phyloP scores from a whole-genome alignment of 495 filamentous ascomycete species.

The Pyrenopolyporus hunteri region DNA sequence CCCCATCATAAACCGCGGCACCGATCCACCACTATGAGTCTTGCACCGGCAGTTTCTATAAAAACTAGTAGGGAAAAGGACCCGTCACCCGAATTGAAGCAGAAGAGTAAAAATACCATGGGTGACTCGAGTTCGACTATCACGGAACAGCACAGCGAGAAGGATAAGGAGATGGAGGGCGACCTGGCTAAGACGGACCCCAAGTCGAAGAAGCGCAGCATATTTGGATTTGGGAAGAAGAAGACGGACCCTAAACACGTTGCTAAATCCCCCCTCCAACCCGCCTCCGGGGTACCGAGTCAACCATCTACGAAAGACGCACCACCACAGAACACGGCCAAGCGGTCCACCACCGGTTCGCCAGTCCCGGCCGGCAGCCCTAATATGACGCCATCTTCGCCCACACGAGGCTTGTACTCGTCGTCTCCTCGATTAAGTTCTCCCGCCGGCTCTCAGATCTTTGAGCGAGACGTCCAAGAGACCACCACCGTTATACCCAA shows the following conservation, averaged over 20 bases:
- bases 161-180: constrained; percentile 43
- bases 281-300: constrained; percentile 35
- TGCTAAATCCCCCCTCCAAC: constrained; percentile 41
- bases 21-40: constrained; percentile 34
- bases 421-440: constrained; percentile 67
- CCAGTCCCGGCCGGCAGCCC: constrained; percentile 52
- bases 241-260: constrained; percentile 59
- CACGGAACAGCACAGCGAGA: constrained; percentile 31
- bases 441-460: constrained; percentile 81
- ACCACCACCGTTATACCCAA: constrained; percentile 63
- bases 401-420: constrained; percentile 58
- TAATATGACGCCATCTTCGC: constrained; percentile 55
- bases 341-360: constrained; percentile 49
- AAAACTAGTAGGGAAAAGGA: constrained; percentile 30
- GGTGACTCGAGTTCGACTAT: constrained; percentile 48
- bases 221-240: constrained; percentile 73
- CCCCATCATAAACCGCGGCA: constrained; percentile 25
- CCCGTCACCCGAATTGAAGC: constrained; percentile 11
- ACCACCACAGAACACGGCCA: constrained; percentile 33
- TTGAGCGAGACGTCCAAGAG: constrained; percentile 93
- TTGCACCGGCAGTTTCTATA: constrained; percentile 36
- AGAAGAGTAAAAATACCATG: constrained; percentile 35
- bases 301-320: constrained; percentile 36
- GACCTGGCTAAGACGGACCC: constrained; percentile 36
- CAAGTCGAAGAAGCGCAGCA: constrained; percentile 57